A percentile compares a stretch with the other conserved stretches of the same genome.
Conservation (phyloP, 2,329 filamentous ascomycete species). For the Xylariaceae sp. region DNA sequence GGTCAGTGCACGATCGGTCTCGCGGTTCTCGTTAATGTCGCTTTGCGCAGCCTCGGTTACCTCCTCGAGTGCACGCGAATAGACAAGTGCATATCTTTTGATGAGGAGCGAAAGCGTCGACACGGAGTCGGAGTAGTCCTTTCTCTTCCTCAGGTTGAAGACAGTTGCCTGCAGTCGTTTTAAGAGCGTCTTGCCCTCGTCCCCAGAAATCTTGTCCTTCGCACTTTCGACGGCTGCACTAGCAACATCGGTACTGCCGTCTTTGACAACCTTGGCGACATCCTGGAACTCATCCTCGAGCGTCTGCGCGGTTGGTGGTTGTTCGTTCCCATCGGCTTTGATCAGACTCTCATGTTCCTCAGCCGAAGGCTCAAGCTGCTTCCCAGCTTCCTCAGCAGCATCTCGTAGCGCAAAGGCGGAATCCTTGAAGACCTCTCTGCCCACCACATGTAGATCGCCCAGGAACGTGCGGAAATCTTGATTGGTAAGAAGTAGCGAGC, state of each 20-base stretch:
- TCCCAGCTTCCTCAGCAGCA: constrained; percentile 69
- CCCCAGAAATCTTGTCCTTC: constrained; percentile 67
- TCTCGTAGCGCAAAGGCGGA: constrained; percentile 76
- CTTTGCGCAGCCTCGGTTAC: constrained; percentile 63
- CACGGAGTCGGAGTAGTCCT: constrained; percentile 83
- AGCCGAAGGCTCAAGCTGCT: constrained; percentile 66
- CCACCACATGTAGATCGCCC: constrained; percentile 72
- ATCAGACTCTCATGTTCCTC: constrained; percentile 55
- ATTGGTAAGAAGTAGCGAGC: constrained; percentile 82
- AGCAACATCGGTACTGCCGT: constrained; percentile 33
- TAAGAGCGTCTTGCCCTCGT: constrained; percentile 69
- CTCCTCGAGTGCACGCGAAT: constrained; percentile 69
- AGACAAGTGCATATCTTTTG: constrained; percentile 72
- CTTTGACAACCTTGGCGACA: constrained; percentile 51
- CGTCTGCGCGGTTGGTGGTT: constrained; percentile 57
- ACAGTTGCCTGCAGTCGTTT: constrained; percentile 75
- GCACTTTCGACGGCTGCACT: constrained; percentile 59
- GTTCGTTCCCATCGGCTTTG: constrained; percentile 27
- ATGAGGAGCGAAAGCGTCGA: constrained; percentile 72
- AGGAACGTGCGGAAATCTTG: constrained; percentile 85
- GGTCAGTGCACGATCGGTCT: constrained; percentile 68
- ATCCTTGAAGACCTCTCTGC: constrained; percentile 80
- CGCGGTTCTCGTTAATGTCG: constrained; percentile 69
- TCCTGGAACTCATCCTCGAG: constrained; percentile 55
- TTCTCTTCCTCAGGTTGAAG: constrained; percentile 66